These are phyloP conservation scores for Phytomonas sp. DNA, from an alignment of 208 protist genomes.

Conservation along the genomic window DNA sequence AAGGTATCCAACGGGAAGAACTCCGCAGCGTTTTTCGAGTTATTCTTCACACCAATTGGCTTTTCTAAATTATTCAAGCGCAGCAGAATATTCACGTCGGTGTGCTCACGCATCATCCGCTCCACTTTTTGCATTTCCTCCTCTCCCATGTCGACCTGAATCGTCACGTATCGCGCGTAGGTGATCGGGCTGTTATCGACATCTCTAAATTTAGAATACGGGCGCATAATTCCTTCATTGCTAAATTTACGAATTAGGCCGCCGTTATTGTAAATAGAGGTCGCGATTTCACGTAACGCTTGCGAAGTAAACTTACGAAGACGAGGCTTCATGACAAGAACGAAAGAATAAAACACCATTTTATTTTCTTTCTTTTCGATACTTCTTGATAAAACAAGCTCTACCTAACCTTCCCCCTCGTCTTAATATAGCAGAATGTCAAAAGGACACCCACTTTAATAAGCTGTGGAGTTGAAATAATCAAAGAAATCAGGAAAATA, in stretches of 20 bases:
- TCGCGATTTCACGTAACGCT: constrained; percentile 71
- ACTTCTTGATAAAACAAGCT: background rate
- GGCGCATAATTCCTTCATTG: constrained; percentile 86
- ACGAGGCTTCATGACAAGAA: constrained; percentile 79
- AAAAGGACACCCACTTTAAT: background rate
- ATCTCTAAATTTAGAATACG: constrained; percentile 77
- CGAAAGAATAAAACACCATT: constrained; percentile 87
- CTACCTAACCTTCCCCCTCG: background rate
- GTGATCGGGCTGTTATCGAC: constrained; percentile 65
- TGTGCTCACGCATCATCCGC: constrained; percentile 73
- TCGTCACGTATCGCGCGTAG: constrained; percentile 76
- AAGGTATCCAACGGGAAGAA: constrained; percentile 86
- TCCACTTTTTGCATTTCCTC: constrained; percentile 71
- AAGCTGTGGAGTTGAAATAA: background rate
- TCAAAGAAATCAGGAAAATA: constrained; percentile 1
- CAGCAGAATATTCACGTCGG: constrained; percentile 71
- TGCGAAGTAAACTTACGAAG: constrained; percentile 62
- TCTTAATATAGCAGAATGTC: too few relatives aligned
- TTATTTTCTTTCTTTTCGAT: constrained; percentile 6
- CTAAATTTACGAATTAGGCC: constrained; percentile 72
- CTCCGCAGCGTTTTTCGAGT: constrained; percentile 29
- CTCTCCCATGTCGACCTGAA: constrained; percentile 83
- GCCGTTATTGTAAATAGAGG: constrained; percentile 61
- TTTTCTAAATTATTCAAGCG: constrained; percentile 67
- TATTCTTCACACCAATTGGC: constrained; percentile 56